Evolutionary conservation across 1,139 yeast genomes (phyloP), one percentile per base, ranked within the genome.

Genomic region (Zygosaccharomyces pseudobailii): DNA sequence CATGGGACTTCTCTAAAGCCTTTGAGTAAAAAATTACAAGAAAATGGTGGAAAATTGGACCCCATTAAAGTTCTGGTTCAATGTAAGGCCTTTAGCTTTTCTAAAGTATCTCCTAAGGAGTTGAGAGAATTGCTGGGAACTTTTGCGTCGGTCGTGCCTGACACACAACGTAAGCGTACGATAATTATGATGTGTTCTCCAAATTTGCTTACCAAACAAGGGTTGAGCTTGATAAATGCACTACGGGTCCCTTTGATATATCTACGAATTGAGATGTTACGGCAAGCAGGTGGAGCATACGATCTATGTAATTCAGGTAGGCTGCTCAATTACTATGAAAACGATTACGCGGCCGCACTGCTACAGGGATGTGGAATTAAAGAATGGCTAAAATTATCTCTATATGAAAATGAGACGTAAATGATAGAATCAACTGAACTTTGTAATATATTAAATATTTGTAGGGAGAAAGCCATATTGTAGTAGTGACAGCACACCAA

Each of bases 121-220:
- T 68, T 83, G 5, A 69, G 88, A 37, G 87, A 82, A 54, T 61
- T 82, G 34, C 71, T 78, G 0, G 88, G 88, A 0, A 74, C 79
- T 6, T 76, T 75, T 54, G 66, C 72, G 41, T 75, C 68, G 47
- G 74, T 76, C 52, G 71, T 74, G 4, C 67, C 65, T n/a, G 61
- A 59, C 39, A 42, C 47, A 35, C 58, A 62, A 36, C 51, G 58
- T 43, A 63, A 60, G 52, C 62, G 55, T 21, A 64, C 74, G 1
- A 61, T 76, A 13, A 67, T 72, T 24, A 61, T 78, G 55, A 64
- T 78, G 55, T 79, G 83, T 9, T 76, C 87, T 0, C 87, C 92
- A 1, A 73, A 75, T 13, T 71, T 76, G 1, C 70, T 84, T 42
- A 82, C 94, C 0, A 62, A 71, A 33, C 84, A 81, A 49, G 89